phyloP scores from a whole-genome alignment of 2,329 filamentous ascomycete species.

The Paracoccidioides brasiliensis region DNA sequence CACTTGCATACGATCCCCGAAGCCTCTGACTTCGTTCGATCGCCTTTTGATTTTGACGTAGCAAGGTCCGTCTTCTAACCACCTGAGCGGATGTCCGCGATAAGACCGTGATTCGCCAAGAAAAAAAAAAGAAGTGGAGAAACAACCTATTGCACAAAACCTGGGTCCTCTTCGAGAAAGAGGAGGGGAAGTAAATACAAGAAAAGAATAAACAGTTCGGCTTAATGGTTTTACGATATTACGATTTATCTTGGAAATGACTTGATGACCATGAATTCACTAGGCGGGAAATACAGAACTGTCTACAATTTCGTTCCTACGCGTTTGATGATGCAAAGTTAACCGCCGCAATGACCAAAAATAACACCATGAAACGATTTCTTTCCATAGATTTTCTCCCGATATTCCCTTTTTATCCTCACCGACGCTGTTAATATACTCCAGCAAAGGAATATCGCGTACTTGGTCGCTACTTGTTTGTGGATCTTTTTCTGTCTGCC shows the following conservation, averaged over 20 bases:
- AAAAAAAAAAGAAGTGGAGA: background rate
- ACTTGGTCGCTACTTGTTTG: background rate
- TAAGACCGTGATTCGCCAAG: conserved; percentile 1
- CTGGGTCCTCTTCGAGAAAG: background rate
- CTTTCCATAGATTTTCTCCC: conserved; percentile 5
- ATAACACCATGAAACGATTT: conserved; percentile 6
- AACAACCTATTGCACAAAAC: background rate
- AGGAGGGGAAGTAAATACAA: background rate
- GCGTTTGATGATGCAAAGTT: background rate
- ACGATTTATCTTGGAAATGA: background rate
- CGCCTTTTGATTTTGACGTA: background rate
- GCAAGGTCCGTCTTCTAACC: background rate
- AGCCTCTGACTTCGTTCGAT: conserved; percentile 3
- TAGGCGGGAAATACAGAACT: conserved; percentile 2
- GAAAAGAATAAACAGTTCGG: background rate
- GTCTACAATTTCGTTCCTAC: background rate
- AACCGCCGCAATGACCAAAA: background rate
- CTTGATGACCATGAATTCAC: background rate
- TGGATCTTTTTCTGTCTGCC: background rate
- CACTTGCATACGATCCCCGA: conserved; percentile 16
- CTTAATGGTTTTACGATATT: background rate
- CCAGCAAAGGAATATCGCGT: background rate
- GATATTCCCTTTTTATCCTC: conserved; percentile 7
- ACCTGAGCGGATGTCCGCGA: background rate
- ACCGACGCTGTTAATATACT: conserved; percentile 5